Percentiles rank a stretch among this genome's conserved stretches.
These are phyloP conservation scores for Cyberlindnera japonica DNA, from an alignment of 805 yeast genomes.

Conservation along the genomic window DNA sequence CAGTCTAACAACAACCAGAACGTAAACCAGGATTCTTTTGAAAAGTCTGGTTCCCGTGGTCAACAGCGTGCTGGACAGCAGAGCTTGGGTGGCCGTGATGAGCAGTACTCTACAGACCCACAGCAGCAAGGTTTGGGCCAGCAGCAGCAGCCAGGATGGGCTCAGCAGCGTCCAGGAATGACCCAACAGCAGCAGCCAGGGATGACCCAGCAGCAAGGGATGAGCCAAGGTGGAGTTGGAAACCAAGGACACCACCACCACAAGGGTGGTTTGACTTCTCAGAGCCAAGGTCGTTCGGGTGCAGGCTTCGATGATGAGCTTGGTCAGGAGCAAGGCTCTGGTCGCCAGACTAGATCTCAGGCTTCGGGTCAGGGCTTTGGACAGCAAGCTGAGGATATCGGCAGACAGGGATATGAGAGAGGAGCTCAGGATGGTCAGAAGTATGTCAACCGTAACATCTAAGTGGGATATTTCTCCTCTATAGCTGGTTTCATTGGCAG, in stretches of 20 bases:
- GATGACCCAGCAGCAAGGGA: background rate
- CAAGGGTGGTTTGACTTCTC: background rate
- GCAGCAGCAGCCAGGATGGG: constrained; percentile 3
- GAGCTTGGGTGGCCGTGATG: constrained; percentile 15
- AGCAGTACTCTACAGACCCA: constrained; percentile 19
- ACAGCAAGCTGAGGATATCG: constrained; percentile 20
- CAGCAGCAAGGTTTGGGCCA: constrained; percentile 1
- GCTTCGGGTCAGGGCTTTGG: no score
- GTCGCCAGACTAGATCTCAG: constrained; percentile 12
- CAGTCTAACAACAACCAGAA: constrained; percentile 16
- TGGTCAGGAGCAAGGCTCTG: constrained; percentile 2
- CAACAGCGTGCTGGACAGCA: constrained; percentile 19
- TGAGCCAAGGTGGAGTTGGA: background rate
- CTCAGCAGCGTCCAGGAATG: no score
- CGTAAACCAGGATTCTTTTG: constrained; percentile 2
- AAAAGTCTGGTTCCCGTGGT: constrained; percentile 1
- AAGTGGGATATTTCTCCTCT: background rate
- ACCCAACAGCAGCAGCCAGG: no score
- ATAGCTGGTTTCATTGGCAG: background rate
- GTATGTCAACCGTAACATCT: constrained; percentile 27
- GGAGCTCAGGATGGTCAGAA: constrained; percentile 25
- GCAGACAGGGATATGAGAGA: constrained; percentile 23
- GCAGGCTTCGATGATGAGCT: constrained; percentile 10
- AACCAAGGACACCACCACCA: background rate
- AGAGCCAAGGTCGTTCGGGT: constrained; percentile 5